Evolutionary conservation across 2,329 filamentous ascomycete genomes (phyloP).

Genomic region (Colletotrichum caudatum): DNA sequence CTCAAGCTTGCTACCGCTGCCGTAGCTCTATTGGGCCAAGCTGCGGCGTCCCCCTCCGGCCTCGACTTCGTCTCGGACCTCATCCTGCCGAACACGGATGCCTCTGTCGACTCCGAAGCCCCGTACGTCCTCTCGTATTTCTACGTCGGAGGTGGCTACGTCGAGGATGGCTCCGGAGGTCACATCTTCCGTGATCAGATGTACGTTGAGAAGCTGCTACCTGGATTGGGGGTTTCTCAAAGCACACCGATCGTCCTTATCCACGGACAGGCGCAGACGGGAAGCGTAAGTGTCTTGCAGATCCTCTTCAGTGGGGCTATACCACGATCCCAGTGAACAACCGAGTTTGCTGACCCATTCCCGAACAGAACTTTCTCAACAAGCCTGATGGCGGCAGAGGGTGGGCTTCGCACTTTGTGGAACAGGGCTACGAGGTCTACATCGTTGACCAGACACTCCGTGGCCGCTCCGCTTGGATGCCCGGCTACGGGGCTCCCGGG

Average conservation of each 20-base stretch:
- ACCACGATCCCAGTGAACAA: neutral
- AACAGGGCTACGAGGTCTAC: slow-evolving; percentile 60
- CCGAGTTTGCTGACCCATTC: slow-evolving; percentile 13
- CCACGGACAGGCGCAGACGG: slow-evolving; percentile 57
- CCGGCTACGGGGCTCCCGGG: slow-evolving; percentile 46
- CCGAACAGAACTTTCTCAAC: slow-evolving; percentile 57
- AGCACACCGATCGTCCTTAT: slow-evolving; percentile 56
- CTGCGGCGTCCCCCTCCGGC: slow-evolving; percentile 18
- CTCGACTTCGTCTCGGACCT: neutral
- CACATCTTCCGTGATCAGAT: slow-evolving; percentile 59
- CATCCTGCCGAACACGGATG: slow-evolving; percentile 4
- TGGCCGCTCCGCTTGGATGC: slow-evolving; percentile 58
- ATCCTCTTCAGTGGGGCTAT: slow-evolving; percentile 9
- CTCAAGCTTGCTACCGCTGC: slow-evolving; percentile 30
- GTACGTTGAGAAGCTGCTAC: slow-evolving; percentile 64
- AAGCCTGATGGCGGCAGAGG: slow-evolving; percentile 60
- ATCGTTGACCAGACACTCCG: slow-evolving; percentile 60
- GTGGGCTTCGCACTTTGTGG: slow-evolving; percentile 62
- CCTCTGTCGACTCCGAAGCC: slow-evolving; percentile 31
- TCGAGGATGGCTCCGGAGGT: slow-evolving; percentile 46
- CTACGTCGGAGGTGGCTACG: slow-evolving; percentile 54
- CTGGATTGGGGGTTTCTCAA: slow-evolving; percentile 46
- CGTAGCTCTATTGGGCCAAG: slow-evolving; percentile 32
- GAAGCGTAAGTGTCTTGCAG: slow-evolving; percentile 49
- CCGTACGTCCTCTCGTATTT: slow-evolving; percentile 49